Evolutionary conservation across 805 yeast genomes (phyloP).

Genomic region (Starmerella apicola): DNA sequence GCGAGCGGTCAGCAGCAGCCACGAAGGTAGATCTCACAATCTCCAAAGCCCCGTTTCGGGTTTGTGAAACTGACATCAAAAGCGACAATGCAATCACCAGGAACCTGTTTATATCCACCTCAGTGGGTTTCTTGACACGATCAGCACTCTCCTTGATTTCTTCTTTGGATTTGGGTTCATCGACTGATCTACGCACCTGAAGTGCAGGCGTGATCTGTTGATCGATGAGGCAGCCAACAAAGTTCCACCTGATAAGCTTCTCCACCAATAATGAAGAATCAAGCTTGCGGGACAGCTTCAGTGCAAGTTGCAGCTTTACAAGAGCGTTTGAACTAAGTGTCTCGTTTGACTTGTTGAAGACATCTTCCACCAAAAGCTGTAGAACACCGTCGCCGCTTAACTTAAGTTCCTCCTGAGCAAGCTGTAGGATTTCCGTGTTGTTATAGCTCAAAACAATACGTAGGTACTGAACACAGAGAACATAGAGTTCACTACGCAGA

Average conservation of each 20-base stretch:
- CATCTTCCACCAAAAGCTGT: slow-evolving; percentile 60
- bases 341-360: slow-evolving; percentile 60
- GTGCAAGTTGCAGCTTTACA: slow-evolving; percentile 55
- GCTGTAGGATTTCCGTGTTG: slow-evolving; percentile 26
- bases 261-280: slow-evolving; percentile 47
- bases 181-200: background rate
- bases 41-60: slow-evolving; percentile 64
- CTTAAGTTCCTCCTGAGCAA: slow-evolving; percentile 42
- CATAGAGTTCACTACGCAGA: slow-evolving; percentile 69
- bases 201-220: slow-evolving; percentile 24
- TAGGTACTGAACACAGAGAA: slow-evolving; percentile 54
- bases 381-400: slow-evolving; percentile 50
- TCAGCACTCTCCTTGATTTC: background rate
- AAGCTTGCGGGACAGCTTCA: slow-evolving; percentile 41
- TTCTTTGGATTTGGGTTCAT: background rate
- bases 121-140: no score
- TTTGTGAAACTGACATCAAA: slow-evolving; percentile 61
- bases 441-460: slow-evolving; percentile 32
- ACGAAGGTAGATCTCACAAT: slow-evolving; percentile 65
- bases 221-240: slow-evolving; percentile 50
- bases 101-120: no score
- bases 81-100: slow-evolving; percentile 39
- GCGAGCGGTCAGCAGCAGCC: slow-evolving; percentile 43
- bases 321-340: slow-evolving; percentile 62
- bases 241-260: slow-evolving; percentile 49